phyloP scores from a whole-genome alignment of 1,284 basidiomycete species.

The Peniophora sp. region DNA sequence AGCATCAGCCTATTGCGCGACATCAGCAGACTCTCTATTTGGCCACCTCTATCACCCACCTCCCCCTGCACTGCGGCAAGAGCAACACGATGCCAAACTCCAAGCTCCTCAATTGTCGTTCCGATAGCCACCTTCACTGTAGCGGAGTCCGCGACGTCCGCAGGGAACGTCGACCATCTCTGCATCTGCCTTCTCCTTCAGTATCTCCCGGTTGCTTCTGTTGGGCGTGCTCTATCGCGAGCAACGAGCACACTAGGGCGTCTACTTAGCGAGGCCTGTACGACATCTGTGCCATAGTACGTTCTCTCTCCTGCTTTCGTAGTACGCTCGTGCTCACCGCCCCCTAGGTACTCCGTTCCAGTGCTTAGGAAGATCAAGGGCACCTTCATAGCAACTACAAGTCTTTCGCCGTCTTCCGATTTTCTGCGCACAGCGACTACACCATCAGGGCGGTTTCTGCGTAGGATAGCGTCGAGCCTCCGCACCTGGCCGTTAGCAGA shows the following conservation, averaged over 20 bases:
- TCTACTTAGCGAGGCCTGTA: neutral
- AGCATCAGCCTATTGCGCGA: neutral
- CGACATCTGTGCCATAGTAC: too few species aligned
- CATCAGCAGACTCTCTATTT: neutral
- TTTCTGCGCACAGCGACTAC: too few species aligned
- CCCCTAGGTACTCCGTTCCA: neutral
- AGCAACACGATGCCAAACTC: neutral
- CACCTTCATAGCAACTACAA: too few species aligned
- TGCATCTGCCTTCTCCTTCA: too few species aligned
- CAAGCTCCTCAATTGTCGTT: neutral
- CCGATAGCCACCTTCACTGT: too few species aligned
- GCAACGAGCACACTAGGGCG: neutral
- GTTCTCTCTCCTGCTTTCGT: too few species aligned
- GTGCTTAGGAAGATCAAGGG: neutral
- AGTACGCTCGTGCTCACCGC: neutral
- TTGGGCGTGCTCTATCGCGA: neutral
- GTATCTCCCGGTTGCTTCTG: too few species aligned
- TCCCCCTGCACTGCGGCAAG: neutral
- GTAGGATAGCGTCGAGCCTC: too few species aligned
- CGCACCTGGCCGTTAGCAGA: too few species aligned
- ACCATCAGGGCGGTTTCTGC: too few species aligned
- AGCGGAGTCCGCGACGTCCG: too few species aligned
- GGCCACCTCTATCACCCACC: neutral
- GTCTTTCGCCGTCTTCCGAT: too few species aligned
- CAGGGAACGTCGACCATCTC: neutral